A percentile compares a stretch with the other conserved stretches of the same genome.
Evolutionary conservation across 2,329 filamentous ascomycete genomes (phyloP).

Genomic region (Penicillium sp.): DNA sequence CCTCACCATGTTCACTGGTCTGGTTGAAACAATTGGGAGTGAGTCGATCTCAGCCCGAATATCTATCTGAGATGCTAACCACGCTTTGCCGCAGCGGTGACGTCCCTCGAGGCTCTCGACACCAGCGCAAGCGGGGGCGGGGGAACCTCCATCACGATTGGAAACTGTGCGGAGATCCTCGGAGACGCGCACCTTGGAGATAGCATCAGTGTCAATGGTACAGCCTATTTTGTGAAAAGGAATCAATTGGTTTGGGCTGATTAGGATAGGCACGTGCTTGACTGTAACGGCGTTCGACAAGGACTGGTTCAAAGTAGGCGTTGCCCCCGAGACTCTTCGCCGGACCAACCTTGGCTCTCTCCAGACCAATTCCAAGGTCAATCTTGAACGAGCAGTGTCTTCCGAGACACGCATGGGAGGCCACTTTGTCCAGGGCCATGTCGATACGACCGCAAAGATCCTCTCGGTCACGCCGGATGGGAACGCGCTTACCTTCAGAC

Average conservation of each 20-base stretch:
- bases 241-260: not conserved
- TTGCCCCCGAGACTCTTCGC: slow-evolving; percentile 91
- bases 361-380: slow-evolving; percentile 64
- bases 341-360: slow-evolving; percentile 89
- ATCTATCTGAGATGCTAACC: slow-evolving; percentile 28
- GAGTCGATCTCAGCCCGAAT: slow-evolving; percentile 31
- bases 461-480: slow-evolving; percentile 71
- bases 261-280: slow-evolving; percentile 67
- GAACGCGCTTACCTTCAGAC: slow-evolving; percentile 82
- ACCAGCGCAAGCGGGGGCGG: slow-evolving; percentile 65
- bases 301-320: slow-evolving; percentile 78
- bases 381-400: slow-evolving; percentile 89
- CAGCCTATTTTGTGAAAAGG: not conserved
- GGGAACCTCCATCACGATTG: slow-evolving; percentile 87
- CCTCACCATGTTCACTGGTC: slow-evolving; percentile 83
- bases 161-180: slow-evolving; percentile 70
- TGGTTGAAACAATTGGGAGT: slow-evolving; percentile 92
- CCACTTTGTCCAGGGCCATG: slow-evolving; percentile 96
- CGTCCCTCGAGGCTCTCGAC: slow-evolving; percentile 74
- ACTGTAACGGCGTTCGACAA: slow-evolving; percentile 73
- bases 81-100: slow-evolving; percentile 63
- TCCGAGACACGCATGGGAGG: slow-evolving; percentile 94
- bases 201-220: slow-evolving; percentile 89
- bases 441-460: slow-evolving; percentile 82
- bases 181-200: slow-evolving; percentile 81